Evolutionary conservation across 2,329 filamentous ascomycete genomes (phyloP).

Genomic region (Rutstroemia sp.): DNA sequence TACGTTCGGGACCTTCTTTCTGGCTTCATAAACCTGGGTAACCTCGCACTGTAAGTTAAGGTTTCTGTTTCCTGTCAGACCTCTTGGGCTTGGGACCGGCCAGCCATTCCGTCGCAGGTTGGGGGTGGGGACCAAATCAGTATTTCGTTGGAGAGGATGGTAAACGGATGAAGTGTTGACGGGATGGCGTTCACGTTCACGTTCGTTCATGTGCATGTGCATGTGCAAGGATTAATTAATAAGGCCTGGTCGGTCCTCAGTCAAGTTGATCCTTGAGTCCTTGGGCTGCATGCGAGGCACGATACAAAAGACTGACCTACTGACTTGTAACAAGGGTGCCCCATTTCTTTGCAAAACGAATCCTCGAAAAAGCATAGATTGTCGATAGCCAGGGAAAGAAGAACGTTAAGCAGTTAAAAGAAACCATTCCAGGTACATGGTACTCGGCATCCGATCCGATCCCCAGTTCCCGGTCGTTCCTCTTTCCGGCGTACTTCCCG

Average conservation of each 20-base stretch:
- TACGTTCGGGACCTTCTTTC: too few relatives aligned
- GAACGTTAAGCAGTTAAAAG: too few relatives aligned
- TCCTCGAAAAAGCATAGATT: too few relatives aligned
- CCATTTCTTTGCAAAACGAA: too few relatives aligned
- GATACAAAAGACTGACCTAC: too few relatives aligned
- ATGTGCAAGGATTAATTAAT: neutral
- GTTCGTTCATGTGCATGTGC: neutral
- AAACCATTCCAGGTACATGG: neutral
- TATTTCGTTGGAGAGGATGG: neutral
- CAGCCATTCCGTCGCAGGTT: neutral
- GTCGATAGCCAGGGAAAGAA: too few relatives aligned
- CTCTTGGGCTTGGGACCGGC: neutral
- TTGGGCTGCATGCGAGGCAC: too few relatives aligned
- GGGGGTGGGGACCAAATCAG: neutral
- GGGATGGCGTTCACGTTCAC: constrained; percentile 1
- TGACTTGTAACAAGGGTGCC: too few relatives aligned
- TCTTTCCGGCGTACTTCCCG: neutral
- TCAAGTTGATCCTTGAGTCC: too few relatives aligned
- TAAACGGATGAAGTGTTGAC: constrained; percentile 3
- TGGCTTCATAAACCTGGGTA: too few relatives aligned
- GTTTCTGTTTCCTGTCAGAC: neutral
- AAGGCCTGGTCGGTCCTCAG: too few relatives aligned
- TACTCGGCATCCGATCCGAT: neutral
- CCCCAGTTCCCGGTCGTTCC: neutral
- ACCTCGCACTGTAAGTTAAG: neutral